These are phyloP conservation scores for Amaranthus cruentus DNA, from an alignment of 148 eudicot species.

Conservation along the genomic window DNA sequence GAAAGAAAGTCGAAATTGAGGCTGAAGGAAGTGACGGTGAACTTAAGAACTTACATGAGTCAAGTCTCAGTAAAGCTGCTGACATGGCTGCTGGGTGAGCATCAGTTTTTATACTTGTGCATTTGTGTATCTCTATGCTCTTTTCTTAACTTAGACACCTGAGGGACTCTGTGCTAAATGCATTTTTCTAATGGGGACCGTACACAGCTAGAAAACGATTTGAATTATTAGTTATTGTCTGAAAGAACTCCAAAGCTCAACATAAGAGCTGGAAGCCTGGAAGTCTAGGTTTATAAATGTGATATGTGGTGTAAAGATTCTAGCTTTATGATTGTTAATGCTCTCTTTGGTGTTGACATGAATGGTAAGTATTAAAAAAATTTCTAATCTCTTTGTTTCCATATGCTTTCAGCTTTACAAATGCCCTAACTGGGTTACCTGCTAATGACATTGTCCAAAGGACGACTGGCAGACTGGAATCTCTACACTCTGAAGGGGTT, in stretches of 20 bases:
- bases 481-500: conserved; percentile 97
- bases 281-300: not conserved
- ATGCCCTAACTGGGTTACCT: conserved; percentile 64
- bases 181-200: not conserved
- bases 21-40: conserved; percentile 50
- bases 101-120: not conserved
- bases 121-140: not conserved
- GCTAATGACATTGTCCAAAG: conserved; percentile 77
- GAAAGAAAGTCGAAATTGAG: conserved; percentile 69
- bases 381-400: not conserved
- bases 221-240: too few species aligned
- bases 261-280: not conserved
- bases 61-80: conserved; percentile 93
- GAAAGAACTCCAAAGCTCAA: too few species aligned
- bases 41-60: conserved; percentile 66
- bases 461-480: conserved; percentile 81
- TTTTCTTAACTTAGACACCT: not conserved
- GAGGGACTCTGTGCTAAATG: not conserved
- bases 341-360: conserved; percentile 2
- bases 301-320: not conserved
- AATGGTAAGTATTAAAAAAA: not conserved
- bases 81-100: conserved; percentile 96
- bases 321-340: not conserved
- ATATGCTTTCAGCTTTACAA: conserved; percentile 65
- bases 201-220: not conserved